Percentiles rank a stretch among this genome's conserved stretches.
Conservation (phyloP, 169 alveolate genomes). For the Perkinsus olseni region DNA sequence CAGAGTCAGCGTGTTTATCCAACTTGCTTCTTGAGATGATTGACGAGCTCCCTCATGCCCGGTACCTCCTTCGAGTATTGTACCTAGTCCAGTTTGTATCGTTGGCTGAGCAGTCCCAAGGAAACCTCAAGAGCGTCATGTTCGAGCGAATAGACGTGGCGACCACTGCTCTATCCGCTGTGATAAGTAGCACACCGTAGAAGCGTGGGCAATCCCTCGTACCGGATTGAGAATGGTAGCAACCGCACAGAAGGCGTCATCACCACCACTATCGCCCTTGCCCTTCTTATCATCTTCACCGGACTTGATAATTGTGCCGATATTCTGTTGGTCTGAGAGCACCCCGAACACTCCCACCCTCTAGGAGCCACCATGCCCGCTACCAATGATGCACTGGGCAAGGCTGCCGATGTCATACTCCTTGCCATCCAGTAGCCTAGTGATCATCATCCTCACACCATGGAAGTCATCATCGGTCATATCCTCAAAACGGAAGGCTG, state of each 20-base stretch:
- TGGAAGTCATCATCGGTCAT: background rate
- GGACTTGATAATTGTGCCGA: background rate
- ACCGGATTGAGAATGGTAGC: background rate
- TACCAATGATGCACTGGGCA: background rate
- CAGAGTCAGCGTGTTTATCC: background rate
- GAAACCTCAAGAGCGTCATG: too few species aligned
- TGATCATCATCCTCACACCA: background rate
- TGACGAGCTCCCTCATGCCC: background rate
- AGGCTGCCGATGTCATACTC: background rate
- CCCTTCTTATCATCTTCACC: background rate
- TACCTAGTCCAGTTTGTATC: too few species aligned
- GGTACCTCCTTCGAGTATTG: background rate
- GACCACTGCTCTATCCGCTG: too few species aligned
- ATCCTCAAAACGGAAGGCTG: background rate
- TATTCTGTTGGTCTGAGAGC: background rate
- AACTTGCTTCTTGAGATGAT: background rate
- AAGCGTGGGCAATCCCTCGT: too few species aligned
- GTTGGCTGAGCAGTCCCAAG: too few species aligned
- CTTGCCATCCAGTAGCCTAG: background rate
- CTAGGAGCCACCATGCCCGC: too few species aligned
- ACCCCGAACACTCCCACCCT: too few species aligned
- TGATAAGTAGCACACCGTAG: too few species aligned
- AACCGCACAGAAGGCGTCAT: background rate
- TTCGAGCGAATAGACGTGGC: too few species aligned
- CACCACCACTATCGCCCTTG: background rate